Conservation (phyloP, 2,329 filamentous ascomycete species). For the Cercospora sojina region DNA sequence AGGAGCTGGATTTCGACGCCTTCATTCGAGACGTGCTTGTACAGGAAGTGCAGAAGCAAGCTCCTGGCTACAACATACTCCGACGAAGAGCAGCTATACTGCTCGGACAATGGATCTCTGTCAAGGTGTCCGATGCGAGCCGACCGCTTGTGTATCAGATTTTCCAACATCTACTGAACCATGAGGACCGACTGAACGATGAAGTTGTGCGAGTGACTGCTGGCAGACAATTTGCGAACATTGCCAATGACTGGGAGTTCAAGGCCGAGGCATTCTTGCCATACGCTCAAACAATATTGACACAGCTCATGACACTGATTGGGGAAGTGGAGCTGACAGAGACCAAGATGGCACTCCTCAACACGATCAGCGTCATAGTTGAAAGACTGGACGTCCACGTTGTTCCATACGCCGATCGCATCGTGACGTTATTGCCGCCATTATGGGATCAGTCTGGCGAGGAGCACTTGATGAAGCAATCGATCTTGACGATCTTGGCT, state of each 20-base stretch:
- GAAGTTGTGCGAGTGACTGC: constrained; percentile 89
- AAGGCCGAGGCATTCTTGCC: constrained; percentile 70
- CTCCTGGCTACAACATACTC: constrained; percentile 72
- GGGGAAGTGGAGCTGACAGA: constrained; percentile 78
- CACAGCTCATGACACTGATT: constrained; percentile 72
- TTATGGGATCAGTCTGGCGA: constrained; percentile 85
- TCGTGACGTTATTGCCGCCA: constrained; percentile 74
- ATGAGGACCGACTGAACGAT: constrained; percentile 77
- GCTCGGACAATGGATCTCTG: constrained; percentile 82
- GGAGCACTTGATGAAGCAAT: constrained; percentile 90
- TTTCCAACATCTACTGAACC: constrained; percentile 80
- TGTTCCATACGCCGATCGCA: constrained; percentile 68
- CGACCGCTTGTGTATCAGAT: constrained; percentile 80
- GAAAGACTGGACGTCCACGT: constrained; percentile 75
- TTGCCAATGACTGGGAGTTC: constrained; percentile 85
- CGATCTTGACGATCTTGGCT: constrained; percentile 80
- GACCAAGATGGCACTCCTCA: constrained; percentile 84
- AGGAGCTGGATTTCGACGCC: constrained; percentile 76
- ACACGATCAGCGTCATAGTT: constrained; percentile 79
- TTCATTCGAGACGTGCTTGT: constrained; percentile 75
- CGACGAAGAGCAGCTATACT: constrained; percentile 85
- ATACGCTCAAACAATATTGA: constrained; percentile 71
- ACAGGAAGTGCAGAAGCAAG: constrained; percentile 70
- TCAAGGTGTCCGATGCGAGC: constrained; percentile 68
- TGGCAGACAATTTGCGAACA: constrained; percentile 74